phyloP scores from a whole-genome alignment of 2,329 filamentous ascomycete genomes.

The Akanthomyces lecanii region DNA sequence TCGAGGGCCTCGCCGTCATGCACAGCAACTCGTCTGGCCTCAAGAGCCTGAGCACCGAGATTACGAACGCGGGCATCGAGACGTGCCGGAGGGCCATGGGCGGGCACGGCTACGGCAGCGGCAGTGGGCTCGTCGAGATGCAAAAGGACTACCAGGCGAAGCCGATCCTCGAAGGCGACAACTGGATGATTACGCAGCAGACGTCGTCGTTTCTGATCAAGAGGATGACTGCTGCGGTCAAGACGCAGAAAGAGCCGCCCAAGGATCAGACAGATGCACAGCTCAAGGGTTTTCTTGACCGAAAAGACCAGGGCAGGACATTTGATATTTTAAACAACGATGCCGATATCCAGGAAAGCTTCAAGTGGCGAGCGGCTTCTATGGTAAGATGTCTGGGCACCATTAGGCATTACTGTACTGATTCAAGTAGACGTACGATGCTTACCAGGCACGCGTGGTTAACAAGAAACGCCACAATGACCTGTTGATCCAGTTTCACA shows the following conservation, averaged over 20 bases:
- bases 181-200: slow-evolving; percentile 80
- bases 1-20: slow-evolving; percentile 62
- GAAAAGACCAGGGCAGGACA: slow-evolving; percentile 66
- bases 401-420: neutral
- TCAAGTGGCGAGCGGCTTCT: slow-evolving; percentile 70
- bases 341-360: slow-evolving; percentile 66
- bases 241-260: slow-evolving; percentile 51
- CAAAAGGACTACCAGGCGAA: slow-evolving; percentile 72
- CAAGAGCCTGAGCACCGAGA: slow-evolving; percentile 68
- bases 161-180: slow-evolving; percentile 71
- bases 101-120: slow-evolving; percentile 71
- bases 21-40: slow-evolving; percentile 74
- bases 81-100: slow-evolving; percentile 71
- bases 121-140: slow-evolving; percentile 71
- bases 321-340: slow-evolving; percentile 71
- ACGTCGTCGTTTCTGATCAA: slow-evolving; percentile 74
- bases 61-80: slow-evolving; percentile 70
- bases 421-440: neutral
- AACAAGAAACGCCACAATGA: slow-evolving; percentile 3
- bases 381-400: slow-evolving; percentile 31
- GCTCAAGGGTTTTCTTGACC: slow-evolving; percentile 58
- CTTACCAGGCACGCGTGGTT: slow-evolving; percentile 5
- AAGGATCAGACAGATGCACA: slow-evolving; percentile 65
- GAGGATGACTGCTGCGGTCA: slow-evolving; percentile 46
- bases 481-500: slow-evolving; percentile 11